These are phyloP conservation scores for Penicillium brasilianum DNA, from an alignment of 2,329 filamentous ascomycete genomes.

Conservation along the genomic window DNA sequence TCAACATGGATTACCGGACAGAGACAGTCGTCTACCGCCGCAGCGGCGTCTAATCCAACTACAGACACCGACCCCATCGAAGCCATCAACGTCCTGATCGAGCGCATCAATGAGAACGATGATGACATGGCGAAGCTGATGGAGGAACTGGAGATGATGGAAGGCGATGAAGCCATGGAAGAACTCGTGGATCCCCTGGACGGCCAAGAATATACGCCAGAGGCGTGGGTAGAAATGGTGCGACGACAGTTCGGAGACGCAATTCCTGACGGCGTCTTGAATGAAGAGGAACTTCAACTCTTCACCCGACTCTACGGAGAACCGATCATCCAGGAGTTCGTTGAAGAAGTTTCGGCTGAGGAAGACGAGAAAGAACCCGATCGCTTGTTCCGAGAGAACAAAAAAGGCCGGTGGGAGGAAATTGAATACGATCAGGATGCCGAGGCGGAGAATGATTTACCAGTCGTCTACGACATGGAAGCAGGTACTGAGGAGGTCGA, in stretches of 20 bases:
- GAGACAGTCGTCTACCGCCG: conserved; percentile 33
- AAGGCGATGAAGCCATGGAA: conserved; percentile 37
- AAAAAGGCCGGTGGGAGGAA: conserved; percentile 45
- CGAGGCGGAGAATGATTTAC: conserved; percentile 29
- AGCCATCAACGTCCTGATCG: conserved; percentile 42
- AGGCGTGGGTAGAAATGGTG: conserved; percentile 65
- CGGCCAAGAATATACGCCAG: conserved; percentile 40
- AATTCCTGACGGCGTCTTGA: conserved; percentile 73
- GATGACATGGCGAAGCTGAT: conserved; percentile 41
- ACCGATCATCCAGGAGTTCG: conserved; percentile 56
- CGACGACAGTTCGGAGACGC: conserved; percentile 77
- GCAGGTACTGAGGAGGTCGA: conserved; percentile 31
- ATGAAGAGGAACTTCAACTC: conserved; percentile 70
- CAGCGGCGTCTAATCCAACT: conserved; percentile 20
- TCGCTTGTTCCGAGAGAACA: conserved; percentile 45
- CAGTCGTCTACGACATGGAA: conserved; percentile 41
- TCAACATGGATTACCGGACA: conserved; percentile 21
- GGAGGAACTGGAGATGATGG: conserved; percentile 41
- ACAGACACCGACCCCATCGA: conserved; percentile 33
- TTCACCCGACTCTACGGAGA: conserved; percentile 83
- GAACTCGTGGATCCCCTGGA: conserved; percentile 37
- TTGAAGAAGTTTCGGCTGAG: conserved; percentile 31
- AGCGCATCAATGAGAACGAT: conserved; percentile 45
- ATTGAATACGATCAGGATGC: conserved; percentile 33
- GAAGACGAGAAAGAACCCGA: conserved; percentile 40